These are phyloP conservation scores for Trametes polyzona DNA, from an alignment of 1,284 basidiomycete genomes.

Conservation along the genomic window DNA sequence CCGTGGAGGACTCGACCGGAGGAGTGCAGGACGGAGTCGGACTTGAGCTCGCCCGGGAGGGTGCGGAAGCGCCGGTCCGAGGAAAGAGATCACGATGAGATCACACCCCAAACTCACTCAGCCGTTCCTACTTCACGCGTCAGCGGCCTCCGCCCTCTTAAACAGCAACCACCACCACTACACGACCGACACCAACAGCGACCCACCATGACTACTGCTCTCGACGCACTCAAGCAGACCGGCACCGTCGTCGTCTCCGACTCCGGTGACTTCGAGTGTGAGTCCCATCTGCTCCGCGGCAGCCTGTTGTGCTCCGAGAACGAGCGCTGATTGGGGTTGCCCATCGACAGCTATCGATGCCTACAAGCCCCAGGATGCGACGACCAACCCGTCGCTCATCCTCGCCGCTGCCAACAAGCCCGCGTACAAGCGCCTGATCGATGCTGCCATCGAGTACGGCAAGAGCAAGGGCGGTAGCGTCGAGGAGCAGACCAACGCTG, in stretches of 20 bases:
- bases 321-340: slow-evolving; percentile 1
- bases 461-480: slow-evolving; percentile 81
- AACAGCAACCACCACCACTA: slow-evolving; percentile 21
- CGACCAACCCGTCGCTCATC: slow-evolving; percentile 94
- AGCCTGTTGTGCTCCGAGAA: slow-evolving; percentile 5
- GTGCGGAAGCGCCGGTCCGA: slow-evolving; percentile 6
- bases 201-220: slow-evolving; percentile 78
- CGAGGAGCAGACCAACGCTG: slow-evolving; percentile 75
- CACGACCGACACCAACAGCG: slow-evolving; percentile 23
- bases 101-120: slow-evolving; percentile 28
- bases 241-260: slow-evolving; percentile 96
- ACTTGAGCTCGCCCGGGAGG: background rate
- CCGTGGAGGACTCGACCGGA: no score
- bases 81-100: slow-evolving; percentile 25
- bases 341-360: slow-evolving; percentile 72
- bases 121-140: slow-evolving; percentile 20
- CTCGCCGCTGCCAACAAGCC: slow-evolving; percentile 93
- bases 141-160: slow-evolving; percentile 1
- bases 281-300: slow-evolving; percentile 34
- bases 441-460: slow-evolving; percentile 81
- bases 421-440: slow-evolving; percentile 84
- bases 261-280: slow-evolving; percentile 87
- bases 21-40: background rate
- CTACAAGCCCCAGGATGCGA: slow-evolving; percentile 94
- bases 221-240: slow-evolving; percentile 86